phyloP scores from a whole-genome alignment of 1,284 basidiomycete genomes.

The Leccinum angustisporum region DNA sequence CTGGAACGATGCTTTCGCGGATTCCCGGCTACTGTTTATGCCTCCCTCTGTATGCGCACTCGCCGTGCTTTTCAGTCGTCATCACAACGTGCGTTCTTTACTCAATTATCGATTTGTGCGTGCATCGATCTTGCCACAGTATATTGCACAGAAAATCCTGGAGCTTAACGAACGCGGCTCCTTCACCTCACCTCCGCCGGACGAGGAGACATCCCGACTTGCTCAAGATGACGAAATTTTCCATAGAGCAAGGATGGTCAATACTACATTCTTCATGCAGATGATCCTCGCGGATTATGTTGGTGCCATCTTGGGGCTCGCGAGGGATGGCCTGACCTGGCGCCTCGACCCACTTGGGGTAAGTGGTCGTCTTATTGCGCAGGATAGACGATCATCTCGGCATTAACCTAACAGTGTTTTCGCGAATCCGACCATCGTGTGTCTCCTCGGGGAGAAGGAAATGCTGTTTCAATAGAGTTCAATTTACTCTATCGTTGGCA shows the following conservation, averaged over 20 bases:
- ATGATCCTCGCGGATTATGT: slow-evolving; percentile 71
- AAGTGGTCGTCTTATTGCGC: slow-evolving; percentile 9
- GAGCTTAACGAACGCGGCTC: slow-evolving; percentile 64
- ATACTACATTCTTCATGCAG: slow-evolving; percentile 72
- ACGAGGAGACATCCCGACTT: slow-evolving; percentile 32
- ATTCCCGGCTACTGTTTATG: slow-evolving; percentile 68
- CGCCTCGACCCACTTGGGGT: slow-evolving; percentile 50
- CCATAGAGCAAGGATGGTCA: slow-evolving; percentile 71
- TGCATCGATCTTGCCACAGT: slow-evolving; percentile 40
- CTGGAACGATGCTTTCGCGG: slow-evolving; percentile 70
- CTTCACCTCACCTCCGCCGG: slow-evolving; percentile 30
- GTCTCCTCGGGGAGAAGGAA: slow-evolving; percentile 65
- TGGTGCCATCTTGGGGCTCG: slow-evolving; percentile 52
- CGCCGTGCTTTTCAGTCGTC: slow-evolving; percentile 68
- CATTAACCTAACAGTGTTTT: slow-evolving; percentile 16
- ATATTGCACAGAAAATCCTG: slow-evolving; percentile 67
- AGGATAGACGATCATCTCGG: not conserved
- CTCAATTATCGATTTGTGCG: not conserved
- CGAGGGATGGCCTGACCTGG: slow-evolving; percentile 47
- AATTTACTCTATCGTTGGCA: slow-evolving; percentile 79
- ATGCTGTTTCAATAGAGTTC: slow-evolving; percentile 73
- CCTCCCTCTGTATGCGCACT: slow-evolving; percentile 71
- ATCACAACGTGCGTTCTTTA: slow-evolving; percentile 60
- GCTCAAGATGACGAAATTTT: slow-evolving; percentile 76
- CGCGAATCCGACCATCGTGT: slow-evolving; percentile 25